These are phyloP conservation scores for Saccharomycopsis hybrid DNA, from an alignment of 1,139 yeast species.

Conservation along the genomic window DNA sequence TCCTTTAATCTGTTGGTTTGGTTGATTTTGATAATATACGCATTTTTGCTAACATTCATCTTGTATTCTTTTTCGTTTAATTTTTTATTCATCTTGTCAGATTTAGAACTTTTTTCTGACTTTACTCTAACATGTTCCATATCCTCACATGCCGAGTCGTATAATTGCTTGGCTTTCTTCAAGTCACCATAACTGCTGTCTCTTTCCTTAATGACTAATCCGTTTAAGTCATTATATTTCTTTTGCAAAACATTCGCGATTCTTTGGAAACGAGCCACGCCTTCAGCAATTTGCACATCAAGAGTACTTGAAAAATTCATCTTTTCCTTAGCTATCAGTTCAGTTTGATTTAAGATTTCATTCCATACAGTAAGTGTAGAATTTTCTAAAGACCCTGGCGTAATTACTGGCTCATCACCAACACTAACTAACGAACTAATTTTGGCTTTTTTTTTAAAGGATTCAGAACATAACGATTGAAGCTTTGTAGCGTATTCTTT, in stretches of 20 bases:
- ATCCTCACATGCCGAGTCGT: conserved; percentile 71
- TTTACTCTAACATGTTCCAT: conserved; percentile 80
- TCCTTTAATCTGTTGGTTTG: conserved; percentile 88
- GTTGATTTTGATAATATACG: conserved; percentile 71
- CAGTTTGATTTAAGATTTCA: conserved; percentile 81
- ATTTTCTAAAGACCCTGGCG: conserved; percentile 92
- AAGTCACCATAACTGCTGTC: conserved; percentile 59
- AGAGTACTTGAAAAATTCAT: conserved; percentile 56
- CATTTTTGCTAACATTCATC: conserved; percentile 84
- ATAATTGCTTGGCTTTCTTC: conserved; percentile 61
- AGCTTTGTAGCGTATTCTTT: conserved; percentile 73
- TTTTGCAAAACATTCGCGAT: conserved; percentile 50
- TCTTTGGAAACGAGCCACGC: conserved; percentile 46
- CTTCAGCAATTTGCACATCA: conserved; percentile 54
- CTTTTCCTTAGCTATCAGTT: conserved; percentile 67
- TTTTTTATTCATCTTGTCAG: conserved; percentile 54
- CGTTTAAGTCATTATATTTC: conserved; percentile 54
- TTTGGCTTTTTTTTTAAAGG: conserved; percentile 71
- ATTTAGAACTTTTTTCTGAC: conserved; percentile 46
- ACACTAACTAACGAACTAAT: conserved; percentile 66
- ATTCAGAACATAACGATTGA: conserved; percentile 57
- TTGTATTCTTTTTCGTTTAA: conserved; percentile 59
- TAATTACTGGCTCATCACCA: conserved; percentile 83
- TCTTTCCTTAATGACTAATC: conserved; percentile 51
- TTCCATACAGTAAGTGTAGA: conserved; percentile 96